A percentile compares a stretch with the other conserved stretches of the same genome.
Evolutionary conservation across 2,329 filamentous ascomycete genomes (phyloP).

Genomic region (Arachnomyces sp.): DNA sequence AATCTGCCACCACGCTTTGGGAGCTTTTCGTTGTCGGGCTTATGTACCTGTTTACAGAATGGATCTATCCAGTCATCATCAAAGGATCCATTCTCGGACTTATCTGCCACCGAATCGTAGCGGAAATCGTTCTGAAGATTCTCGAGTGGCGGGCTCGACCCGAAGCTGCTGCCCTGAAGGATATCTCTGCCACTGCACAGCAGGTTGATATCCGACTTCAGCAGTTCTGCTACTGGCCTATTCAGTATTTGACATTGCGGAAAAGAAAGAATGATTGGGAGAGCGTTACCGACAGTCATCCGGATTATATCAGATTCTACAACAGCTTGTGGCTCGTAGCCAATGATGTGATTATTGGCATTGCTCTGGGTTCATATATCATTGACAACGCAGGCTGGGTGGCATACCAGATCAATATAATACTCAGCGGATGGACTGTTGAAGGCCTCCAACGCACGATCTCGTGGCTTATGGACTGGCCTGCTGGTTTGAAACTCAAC

Average conservation of each 20-base stretch:
- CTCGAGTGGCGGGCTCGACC: constrained; percentile 79
- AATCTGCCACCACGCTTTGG: constrained; percentile 81
- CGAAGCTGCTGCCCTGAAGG: constrained; percentile 78
- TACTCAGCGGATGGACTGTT: constrained; percentile 77
- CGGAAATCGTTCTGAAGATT: constrained; percentile 68
- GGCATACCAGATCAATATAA: constrained; percentile 65
- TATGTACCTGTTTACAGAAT: constrained; percentile 64
- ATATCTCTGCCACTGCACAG: constrained; percentile 92
- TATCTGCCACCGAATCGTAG: constrained; percentile 69
- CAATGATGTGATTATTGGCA: constrained; percentile 97
- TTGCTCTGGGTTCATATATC: constrained; percentile 91
- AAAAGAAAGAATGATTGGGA: constrained; percentile 87
- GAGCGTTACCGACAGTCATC: constrained; percentile 88
- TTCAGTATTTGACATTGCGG: constrained; percentile 89
- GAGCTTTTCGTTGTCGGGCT: constrained; percentile 63
- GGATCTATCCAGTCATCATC: constrained; percentile 70
- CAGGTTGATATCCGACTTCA: constrained; percentile 95
- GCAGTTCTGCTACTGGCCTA: constrained; percentile 98
- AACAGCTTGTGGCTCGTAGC: constrained; percentile 97
- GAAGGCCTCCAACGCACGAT: constrained; percentile 83
- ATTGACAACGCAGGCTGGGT: constrained; percentile 89
- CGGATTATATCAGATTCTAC: constrained; percentile 98
- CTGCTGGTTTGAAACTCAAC: constrained; percentile 90
- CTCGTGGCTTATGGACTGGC: constrained; percentile 91
- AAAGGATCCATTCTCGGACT: constrained; percentile 68